Evolutionary conservation across 192 early-diverging fungal genomes (phyloP).

Genomic region (Fimicolochytrium jonesii): DNA sequence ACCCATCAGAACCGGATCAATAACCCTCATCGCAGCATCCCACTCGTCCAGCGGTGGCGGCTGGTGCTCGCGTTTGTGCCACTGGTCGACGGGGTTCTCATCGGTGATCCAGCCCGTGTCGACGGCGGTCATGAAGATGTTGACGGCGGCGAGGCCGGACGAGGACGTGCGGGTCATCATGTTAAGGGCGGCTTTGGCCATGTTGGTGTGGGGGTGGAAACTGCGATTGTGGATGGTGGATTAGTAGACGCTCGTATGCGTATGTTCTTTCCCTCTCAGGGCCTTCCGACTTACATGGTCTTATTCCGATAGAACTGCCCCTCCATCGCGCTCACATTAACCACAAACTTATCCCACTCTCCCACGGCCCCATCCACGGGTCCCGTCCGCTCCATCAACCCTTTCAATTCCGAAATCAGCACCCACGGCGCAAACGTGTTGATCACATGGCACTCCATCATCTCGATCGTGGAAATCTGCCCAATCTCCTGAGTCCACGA

Average conservation of each 20-base stretch:
- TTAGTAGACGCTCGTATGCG: background rate
- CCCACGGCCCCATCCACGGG: slow-evolving; percentile 16
- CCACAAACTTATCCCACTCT: slow-evolving; percentile 44
- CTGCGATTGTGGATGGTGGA: no score
- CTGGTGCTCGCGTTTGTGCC: slow-evolving; percentile 34
- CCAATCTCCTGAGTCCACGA: slow-evolving; percentile 50
- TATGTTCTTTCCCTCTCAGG: background rate
- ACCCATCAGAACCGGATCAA: slow-evolving; percentile 51
- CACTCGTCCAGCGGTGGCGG: slow-evolving; percentile 54
- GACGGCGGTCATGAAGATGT: slow-evolving; percentile 56
- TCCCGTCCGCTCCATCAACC: slow-evolving; percentile 37
- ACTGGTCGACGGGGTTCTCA: slow-evolving; percentile 49
- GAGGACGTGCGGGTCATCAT: slow-evolving; percentile 56
- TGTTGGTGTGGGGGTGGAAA: slow-evolving; percentile 22
- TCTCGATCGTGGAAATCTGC: slow-evolving; percentile 47
- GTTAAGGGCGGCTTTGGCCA: slow-evolving; percentile 41
- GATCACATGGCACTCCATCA: slow-evolving; percentile 59
- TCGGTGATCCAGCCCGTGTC: slow-evolving; percentile 58
- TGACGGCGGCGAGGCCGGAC: slow-evolving; percentile 38
- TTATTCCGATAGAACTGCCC: slow-evolving; percentile 57
- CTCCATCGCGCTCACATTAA: slow-evolving; percentile 58
- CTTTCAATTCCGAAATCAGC: slow-evolving; percentile 46
- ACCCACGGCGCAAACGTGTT: slow-evolving; percentile 58
- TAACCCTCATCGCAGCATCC: slow-evolving; percentile 49
- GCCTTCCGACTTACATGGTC: slow-evolving; percentile 26